These are phyloP conservation scores for Piloderma croceum DNA, from an alignment of 768 basidiomycete species.

Conservation along the genomic window DNA sequence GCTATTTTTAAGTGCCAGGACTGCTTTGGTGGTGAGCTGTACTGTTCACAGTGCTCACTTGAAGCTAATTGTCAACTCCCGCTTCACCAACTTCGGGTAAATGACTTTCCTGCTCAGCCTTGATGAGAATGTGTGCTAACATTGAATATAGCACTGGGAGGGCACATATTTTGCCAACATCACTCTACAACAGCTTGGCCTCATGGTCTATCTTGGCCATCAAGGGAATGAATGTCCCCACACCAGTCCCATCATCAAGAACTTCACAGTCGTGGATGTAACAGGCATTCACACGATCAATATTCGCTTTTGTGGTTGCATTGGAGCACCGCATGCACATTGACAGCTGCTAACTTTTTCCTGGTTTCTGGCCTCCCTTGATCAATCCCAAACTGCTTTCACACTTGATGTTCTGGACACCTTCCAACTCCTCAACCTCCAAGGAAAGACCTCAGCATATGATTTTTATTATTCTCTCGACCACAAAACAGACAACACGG, in stretches of 20 bases:
- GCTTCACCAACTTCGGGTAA: constrained; percentile 16
- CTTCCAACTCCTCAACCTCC: constrained; percentile 18
- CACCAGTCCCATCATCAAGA: neutral
- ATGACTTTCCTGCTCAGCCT: neutral
- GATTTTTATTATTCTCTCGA: constrained; percentile 18
- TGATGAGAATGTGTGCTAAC: neutral
- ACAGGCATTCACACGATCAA: constrained; percentile 17
- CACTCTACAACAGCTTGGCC: constrained; percentile 4
- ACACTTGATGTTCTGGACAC: constrained; percentile 14
- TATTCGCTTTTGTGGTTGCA: constrained; percentile 18
- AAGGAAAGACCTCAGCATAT: constrained; percentile 11
- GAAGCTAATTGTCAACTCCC: constrained; percentile 10
- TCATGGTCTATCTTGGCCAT: constrained; percentile 19
- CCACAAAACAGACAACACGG: neutral
- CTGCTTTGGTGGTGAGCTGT: constrained; percentile 1
- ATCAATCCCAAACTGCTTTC: constrained; percentile 14
- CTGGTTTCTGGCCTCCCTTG: constrained; percentile 18
- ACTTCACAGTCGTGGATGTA: constrained; percentile 18
- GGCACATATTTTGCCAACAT: constrained; percentile 11
- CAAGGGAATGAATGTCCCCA: constrained; percentile 8
- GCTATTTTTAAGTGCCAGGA: no score
- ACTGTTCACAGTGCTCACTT: constrained; percentile 11
- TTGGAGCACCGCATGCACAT: neutral
- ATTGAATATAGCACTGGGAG: constrained; percentile 17
- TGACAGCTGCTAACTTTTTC: constrained; percentile 13